Base-by-base conservation (phyloP, 441 rosid species). In the Cnidoscolus chayamansa region DNA sequence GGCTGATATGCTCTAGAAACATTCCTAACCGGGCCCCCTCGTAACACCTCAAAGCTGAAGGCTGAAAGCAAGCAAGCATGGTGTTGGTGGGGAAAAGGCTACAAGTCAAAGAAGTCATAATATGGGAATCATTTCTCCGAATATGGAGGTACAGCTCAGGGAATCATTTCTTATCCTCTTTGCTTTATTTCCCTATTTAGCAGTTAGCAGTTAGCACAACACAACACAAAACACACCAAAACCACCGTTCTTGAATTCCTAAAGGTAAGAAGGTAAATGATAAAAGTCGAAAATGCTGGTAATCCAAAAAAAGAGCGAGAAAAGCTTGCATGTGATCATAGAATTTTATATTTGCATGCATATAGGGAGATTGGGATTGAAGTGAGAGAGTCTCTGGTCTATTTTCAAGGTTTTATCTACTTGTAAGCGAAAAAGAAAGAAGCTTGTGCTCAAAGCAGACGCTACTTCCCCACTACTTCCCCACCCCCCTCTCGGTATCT, bases 361-460 rank as follows among this genome's bases (percentile, higher is more conserved):
- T 25, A 72, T 50, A 35, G 12, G 74, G 19, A 69, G 82, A 74
- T 63, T 54, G 68, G 13, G 45, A 40, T 7, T 40, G 6, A 40
- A 40, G 45, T 3, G 45, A 40, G 40, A 31, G 7, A 59, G 1
- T 59, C 63, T 66, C 60, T 59, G 53, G 62, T 68, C 67, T 51
- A 63, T 78, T 78, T 69, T 54, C 81, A 56, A 69, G 75, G 76
- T 72, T 61, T 76, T 47, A 37, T 71, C 59, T 19, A 45, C 32
- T 20, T 45, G 40, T 50, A 72, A 66, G 32, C 66, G 53, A 57
- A 66, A 63, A 67, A 62, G 37, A 63, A 49, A 65, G 80, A 81
- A 80, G 78, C 82, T 81, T 84, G 66, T 63, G 67, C 82, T 40
- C 73, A 79, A 82, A 77, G 83, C 83, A 51, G 0, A 15, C 51